Evolutionary conservation across 768 basidiomycete genomes (phyloP).

Genomic region (Porpolomopsis calyptriformis): DNA sequence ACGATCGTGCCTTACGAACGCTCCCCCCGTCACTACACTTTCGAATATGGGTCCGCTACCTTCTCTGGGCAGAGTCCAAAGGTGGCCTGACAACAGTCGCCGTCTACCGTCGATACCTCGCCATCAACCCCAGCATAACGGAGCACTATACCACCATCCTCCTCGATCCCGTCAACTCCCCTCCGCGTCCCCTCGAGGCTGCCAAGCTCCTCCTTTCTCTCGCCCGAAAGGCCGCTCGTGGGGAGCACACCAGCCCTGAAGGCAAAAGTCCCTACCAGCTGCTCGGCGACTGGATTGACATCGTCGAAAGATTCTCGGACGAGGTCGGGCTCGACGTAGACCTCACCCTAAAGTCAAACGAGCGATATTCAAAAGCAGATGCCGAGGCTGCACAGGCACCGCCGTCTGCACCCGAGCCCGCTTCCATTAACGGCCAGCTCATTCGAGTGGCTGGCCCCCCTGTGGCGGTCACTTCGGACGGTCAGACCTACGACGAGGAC

Average conservation of each 20-base stretch:
- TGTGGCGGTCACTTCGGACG: constrained; percentile 39
- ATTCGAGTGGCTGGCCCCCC: constrained; percentile 65
- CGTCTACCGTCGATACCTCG: constrained; percentile 83
- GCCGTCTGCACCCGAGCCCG: constrained; percentile 24
- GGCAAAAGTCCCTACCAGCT: constrained; percentile 94
- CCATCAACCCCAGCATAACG: constrained; percentile 69
- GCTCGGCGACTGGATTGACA: constrained; percentile 83
- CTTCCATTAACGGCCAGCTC: constrained; percentile 48
- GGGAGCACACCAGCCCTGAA: constrained; percentile 78
- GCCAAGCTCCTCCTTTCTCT: constrained; percentile 82
- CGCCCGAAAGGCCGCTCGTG: constrained; percentile 73
- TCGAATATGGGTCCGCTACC: constrained; percentile 87
- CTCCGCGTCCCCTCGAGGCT: constrained; percentile 79
- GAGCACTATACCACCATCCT: constrained; percentile 68
- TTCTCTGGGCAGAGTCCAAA: constrained; percentile 80
- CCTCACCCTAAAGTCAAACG: constrained; percentile 53
- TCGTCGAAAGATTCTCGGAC: constrained; percentile 83
- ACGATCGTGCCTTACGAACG: constrained; percentile 88
- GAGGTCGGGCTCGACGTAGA: constrained; percentile 85
- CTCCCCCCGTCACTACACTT: constrained; percentile 87
- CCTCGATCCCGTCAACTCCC: constrained; percentile 43
- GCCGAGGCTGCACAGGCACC: constrained; percentile 24
- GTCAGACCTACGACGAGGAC: constrained; percentile 64
- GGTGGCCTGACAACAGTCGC: constrained; percentile 70
- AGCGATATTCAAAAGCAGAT: constrained; percentile 35